Base-by-base conservation (phyloP, 2,329 filamentous ascomycete genomes). In the Mollisia scopiformis region DNA sequence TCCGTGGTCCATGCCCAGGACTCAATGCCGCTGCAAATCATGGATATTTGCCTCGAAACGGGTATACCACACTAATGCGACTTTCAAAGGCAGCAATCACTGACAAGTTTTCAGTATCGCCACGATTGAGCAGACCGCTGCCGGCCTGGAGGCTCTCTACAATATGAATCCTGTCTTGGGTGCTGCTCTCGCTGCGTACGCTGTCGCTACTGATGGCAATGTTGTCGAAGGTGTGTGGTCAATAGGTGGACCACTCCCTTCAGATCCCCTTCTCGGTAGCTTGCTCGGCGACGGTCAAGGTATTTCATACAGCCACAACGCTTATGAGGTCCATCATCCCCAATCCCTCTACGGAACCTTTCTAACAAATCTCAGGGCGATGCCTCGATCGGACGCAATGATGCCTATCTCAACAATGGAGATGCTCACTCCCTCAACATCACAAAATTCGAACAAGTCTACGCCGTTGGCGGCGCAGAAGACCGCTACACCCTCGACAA, bases 1-100 rank as follows among this genome's bases (percentile, higher is more conserved):
- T 56, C 11, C 52, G 58, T 30, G 58, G 58, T 21, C 53, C 53
- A 6, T 61, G 58, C 47, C 58, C 58, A 0, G 74, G 74, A 49
- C 65, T 77, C 19, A 77, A 77, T 62, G 75, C 75, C 6, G 59
- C 76, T 21, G 75, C 75, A 47, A 77, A 76, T 47, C 75, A 77
- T 65, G 73, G 69, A n/a, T 77, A 76, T 54, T 73, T 76, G 23
- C 61, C 61, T 30, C 55, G 46, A 16, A 62, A 57, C 43, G 60
- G 50, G 30, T 33, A 33, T 33, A 13, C 13, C 11, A 3, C 14
- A 21, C n/a, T 14, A 27, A n/a, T n/a, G n/a, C n/a, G n/a, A n/a
- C n/a, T n/a, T n/a, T n/a, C n/a, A n/a, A n/a, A n/a, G n/a, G n/a
- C n/a, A n/a, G n/a, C 16, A 30, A 7, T 27, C 5, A 31, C 27